A percentile compares a stretch with the other conserved stretches of the same genome.
These are phyloP conservation scores for Colletotrichum sidae DNA, from an alignment of 2,329 filamentous ascomycete genomes.

Conservation along the genomic window DNA sequence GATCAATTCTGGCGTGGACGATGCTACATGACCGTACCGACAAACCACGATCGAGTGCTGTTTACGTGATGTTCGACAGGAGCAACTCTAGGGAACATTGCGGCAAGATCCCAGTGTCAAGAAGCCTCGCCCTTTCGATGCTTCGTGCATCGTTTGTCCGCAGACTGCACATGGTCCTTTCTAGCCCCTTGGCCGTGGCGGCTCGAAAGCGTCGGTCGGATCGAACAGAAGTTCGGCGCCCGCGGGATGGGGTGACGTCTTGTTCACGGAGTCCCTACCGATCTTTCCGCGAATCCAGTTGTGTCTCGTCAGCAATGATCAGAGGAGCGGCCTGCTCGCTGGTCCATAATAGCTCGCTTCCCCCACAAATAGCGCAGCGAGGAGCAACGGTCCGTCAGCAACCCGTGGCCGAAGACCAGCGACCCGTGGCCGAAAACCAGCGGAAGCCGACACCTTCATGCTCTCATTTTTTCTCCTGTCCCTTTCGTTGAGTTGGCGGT, in stretches of 20 bases:
- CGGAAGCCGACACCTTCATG: constrained; percentile 6
- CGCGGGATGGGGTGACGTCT: constrained; percentile 9
- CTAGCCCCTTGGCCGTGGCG: not conserved
- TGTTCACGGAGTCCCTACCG: not conserved
- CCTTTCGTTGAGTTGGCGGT: constrained; percentile 8
- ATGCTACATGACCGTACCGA: too few relatives aligned
- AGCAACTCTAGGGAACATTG: too few relatives aligned
- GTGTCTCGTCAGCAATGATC: too few relatives aligned
- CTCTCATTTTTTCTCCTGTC: too few relatives aligned
- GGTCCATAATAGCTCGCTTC: constrained; percentile 11
- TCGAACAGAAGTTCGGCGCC: constrained; percentile 23
- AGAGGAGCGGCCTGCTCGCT: constrained; percentile 21
- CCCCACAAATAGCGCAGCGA: constrained; percentile 1
- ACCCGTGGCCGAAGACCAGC: constrained; percentile 13
- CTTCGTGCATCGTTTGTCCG: too few relatives aligned
- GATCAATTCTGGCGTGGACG: too few relatives aligned
- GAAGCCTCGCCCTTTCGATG: too few relatives aligned
- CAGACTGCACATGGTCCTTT: too few relatives aligned
- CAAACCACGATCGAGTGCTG: too few relatives aligned
- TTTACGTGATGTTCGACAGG: too few relatives aligned
- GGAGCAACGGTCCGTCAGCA: not conserved
- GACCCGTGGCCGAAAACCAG: constrained; percentile 16
- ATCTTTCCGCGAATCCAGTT: too few relatives aligned
- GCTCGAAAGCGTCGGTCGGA: constrained; percentile 10
- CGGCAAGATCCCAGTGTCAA: too few relatives aligned